Evolutionary conservation across 2,329 filamentous ascomycete genomes (phyloP), one percentile per base, ranked within the genome.

Genomic region (Nakataea oryzae): DNA sequence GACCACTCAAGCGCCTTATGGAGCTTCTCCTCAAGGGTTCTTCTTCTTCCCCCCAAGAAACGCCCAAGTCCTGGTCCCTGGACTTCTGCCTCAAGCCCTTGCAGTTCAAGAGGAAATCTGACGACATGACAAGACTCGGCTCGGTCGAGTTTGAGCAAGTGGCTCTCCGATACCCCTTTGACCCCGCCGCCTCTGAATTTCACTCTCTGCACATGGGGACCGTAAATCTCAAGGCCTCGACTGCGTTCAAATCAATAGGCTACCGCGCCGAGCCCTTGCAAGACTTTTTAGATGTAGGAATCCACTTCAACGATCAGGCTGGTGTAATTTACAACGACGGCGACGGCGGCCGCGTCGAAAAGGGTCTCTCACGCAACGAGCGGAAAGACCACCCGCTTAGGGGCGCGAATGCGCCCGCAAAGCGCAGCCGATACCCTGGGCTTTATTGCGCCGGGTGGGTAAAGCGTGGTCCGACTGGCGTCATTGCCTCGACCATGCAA

Each of bases 381-480:
- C 24, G 21, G 21, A 50, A 24, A 11, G 41, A 50, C 5, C 21
- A 50, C 41, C 41, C 68, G 70, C 14, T 17, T 12, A 28, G 32
- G n/a, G 62, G 64, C 69, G 64, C 55, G 69, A 60, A 24, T 67
- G 71, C 66, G 64, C 71, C 65, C 73, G 67, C 66, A 73, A 63
- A 69, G 79, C 61, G 68, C 78, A 66, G 74, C 69, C 78, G 66
- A 70, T 83, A 72, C 69, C 85, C 87, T 0, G 91, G 93, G 0
- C 74, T 96, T 30, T 99, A 99, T 75, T 96, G 92, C 66, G 90
- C 93, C 21, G 95, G 95, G 0, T 99, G 95, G 95, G 92, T 97
- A 12, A 97, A 97, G 77, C 85, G 89, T 47, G 95, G 95, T 0
- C 93, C 95, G 0, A 97, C 92, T 0, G 95, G 95, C 2, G 93